Evolutionary conservation across 139 green algal genomes (phyloP).

Genomic region (Yamagishiella unicocca): DNA sequence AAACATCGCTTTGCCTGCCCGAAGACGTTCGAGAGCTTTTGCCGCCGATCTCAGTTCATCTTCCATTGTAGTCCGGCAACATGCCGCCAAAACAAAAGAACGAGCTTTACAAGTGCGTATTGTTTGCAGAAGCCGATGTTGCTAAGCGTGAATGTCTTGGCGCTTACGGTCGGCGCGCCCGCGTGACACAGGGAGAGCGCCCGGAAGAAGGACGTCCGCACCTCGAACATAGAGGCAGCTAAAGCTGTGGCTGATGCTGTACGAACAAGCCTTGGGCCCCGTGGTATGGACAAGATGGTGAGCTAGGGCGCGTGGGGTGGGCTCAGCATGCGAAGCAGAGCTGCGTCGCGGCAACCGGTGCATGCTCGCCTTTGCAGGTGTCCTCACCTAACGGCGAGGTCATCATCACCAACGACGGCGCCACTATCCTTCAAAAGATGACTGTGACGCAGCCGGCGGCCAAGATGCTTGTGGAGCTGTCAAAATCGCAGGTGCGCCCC

Average conservation of each 20-base stretch:
- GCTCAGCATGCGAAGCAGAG: background rate
- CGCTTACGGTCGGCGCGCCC: background rate
- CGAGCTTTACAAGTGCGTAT: constrained; percentile 47
- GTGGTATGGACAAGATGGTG: constrained; percentile 99
- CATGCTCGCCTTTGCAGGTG: constrained; percentile 84
- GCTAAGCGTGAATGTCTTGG: background rate
- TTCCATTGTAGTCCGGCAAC: background rate
- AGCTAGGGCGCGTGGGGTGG: background rate
- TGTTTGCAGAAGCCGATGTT: no score
- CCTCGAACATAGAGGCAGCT: constrained; percentile 97
- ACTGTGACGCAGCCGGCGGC: constrained; percentile 95
- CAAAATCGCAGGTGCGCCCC: constrained; percentile 89
- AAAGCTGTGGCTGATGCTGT: constrained; percentile 98
- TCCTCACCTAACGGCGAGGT: constrained; percentile 92
- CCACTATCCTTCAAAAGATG: constrained; percentile 99
- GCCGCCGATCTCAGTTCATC: constrained; percentile 17
- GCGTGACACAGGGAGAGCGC: constrained; percentile 80
- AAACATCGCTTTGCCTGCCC: no score
- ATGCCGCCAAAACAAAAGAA: constrained; percentile 45
- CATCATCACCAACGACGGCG: constrained; percentile 99
- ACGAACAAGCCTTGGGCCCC: constrained; percentile 92
- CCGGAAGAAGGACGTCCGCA: constrained; percentile 94
- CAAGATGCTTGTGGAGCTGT: constrained; percentile 99
- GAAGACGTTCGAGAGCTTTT: constrained; percentile 11
- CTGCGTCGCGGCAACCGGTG: no score